A percentile compares a stretch with the other conserved stretches of the same genome.
Conservation (phyloP, 1,139 yeast genomes). For the Entelexis paramagnoliae region DNA sequence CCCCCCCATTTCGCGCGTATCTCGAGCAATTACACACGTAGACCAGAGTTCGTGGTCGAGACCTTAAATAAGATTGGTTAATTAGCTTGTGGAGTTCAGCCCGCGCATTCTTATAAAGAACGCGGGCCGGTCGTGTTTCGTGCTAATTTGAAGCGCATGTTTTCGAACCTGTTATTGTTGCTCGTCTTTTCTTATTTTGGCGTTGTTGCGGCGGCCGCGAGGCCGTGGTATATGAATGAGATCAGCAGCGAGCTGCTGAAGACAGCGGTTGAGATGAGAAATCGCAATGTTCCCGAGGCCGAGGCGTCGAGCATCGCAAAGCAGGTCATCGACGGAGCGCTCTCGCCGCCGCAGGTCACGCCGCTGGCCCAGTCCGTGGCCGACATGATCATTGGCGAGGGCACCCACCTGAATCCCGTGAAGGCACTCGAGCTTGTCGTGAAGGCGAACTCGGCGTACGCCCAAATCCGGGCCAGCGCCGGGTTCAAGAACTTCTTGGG, state of each 20-base stretch:
- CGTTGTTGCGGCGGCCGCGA: not conserved
- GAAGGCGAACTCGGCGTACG: constrained; percentile 15
- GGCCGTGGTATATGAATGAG: constrained; percentile 20
- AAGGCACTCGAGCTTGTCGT: constrained; percentile 8
- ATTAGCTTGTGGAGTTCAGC: not conserved
- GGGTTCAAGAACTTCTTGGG: constrained; percentile 17
- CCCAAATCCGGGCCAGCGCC: constrained; percentile 9
- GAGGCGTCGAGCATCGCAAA: constrained; percentile 18
- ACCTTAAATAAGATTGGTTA: not conserved
- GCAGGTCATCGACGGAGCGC: constrained; percentile 17
- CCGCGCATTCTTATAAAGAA: not conserved
- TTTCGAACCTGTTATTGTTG: too few species aligned
- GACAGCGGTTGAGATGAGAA: constrained; percentile 10
- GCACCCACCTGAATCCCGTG: constrained; percentile 5
- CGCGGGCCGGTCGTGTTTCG: not conserved
- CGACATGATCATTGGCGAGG: constrained; percentile 6
- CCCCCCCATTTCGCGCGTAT: too few species aligned
- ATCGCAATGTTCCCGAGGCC: constrained; percentile 9
- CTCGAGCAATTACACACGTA: too few species aligned
- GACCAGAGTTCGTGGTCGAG: not conserved
- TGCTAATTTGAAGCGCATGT: not conserved
- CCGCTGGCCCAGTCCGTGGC: constrained; percentile 6
- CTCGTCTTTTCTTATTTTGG: not conserved
- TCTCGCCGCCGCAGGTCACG: constrained; percentile 21
- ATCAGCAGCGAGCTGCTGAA: constrained; percentile 12